Evolutionary conservation across 1,284 basidiomycete species (phyloP).

Genomic region (Malassezia pachydermatis): DNA sequence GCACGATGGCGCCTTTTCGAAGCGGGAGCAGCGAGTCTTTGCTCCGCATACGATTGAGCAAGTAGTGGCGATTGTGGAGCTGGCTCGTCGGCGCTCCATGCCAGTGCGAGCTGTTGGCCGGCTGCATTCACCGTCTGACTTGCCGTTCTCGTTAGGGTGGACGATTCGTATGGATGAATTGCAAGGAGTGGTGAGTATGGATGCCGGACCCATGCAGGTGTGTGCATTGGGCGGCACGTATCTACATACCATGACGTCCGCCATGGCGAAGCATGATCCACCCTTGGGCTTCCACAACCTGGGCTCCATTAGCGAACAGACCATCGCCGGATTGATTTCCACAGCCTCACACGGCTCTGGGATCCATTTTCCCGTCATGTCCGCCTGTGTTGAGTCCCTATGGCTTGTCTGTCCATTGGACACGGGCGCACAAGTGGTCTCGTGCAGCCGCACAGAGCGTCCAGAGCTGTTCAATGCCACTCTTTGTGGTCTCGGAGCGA

Average conservation of each 20-base stretch:
- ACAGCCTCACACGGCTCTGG: slow-evolving; percentile 94
- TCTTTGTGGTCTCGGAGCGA: slow-evolving; percentile 86
- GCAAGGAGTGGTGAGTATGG: slow-evolving; percentile 28
- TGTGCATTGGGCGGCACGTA: slow-evolving; percentile 44
- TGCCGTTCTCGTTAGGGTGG: slow-evolving; percentile 50
- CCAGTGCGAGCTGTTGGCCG: slow-evolving; percentile 73
- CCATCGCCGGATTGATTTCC: slow-evolving; percentile 81
- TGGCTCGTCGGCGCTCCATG: slow-evolving; percentile 62
- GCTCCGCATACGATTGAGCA: slow-evolving; percentile 64
- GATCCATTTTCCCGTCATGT: slow-evolving; percentile 67
- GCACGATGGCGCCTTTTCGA: slow-evolving; percentile 15
- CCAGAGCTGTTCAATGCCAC: slow-evolving; percentile 77
- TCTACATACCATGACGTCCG: slow-evolving; percentile 43
- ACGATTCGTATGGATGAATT: slow-evolving; percentile 41
- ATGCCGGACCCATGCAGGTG: slow-evolving; percentile 19
- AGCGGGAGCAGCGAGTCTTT: slow-evolving; percentile 54
- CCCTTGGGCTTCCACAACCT: slow-evolving; percentile 76
- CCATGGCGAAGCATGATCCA: slow-evolving; percentile 57
- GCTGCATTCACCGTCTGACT: slow-evolving; percentile 84
- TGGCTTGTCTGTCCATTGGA: slow-evolving; percentile 54
- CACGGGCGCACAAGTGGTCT: slow-evolving; percentile 57
- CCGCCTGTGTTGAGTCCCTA: slow-evolving; percentile 67
- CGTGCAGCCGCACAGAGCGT: slow-evolving; percentile 60
- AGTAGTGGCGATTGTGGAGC: slow-evolving; percentile 68
- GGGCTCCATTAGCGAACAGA: slow-evolving; percentile 94